Evolutionary conservation across 2,329 filamentous ascomycete genomes (phyloP).

Genomic region (Cladosporium phlei): DNA sequence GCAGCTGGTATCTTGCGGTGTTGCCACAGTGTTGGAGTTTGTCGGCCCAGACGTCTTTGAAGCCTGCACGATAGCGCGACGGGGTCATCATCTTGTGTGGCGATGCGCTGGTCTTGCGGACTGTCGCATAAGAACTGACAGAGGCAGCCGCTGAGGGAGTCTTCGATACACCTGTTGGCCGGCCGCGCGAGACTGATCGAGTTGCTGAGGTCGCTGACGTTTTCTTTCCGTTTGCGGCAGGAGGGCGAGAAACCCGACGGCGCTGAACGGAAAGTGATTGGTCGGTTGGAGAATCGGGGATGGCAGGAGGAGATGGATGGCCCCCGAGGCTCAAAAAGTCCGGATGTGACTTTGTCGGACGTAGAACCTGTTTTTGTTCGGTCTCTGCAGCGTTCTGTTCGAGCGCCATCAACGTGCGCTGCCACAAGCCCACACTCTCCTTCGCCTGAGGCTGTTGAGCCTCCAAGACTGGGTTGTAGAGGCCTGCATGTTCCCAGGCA

Average conservation of each 20-base stretch:
- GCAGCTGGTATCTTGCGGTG: slow-evolving; percentile 47
- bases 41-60: slow-evolving; percentile 49
- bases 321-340: slow-evolving; percentile 34
- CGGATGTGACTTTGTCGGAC: slow-evolving; percentile 30
- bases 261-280: slow-evolving; percentile 29
- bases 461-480: slow-evolving; percentile 17
- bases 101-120: slow-evolving; percentile 28
- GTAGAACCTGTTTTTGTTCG: slow-evolving; percentile 37
- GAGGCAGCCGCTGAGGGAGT: slow-evolving; percentile 20
- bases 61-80: slow-evolving; percentile 41
- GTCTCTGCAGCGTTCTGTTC: slow-evolving; percentile 46
- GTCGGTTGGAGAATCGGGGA: slow-evolving; percentile 26
- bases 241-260: slow-evolving; percentile 19
- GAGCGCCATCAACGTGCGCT: slow-evolving; percentile 48
- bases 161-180: slow-evolving; percentile 29
- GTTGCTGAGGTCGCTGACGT: slow-evolving; percentile 22
- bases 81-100: slow-evolving; percentile 53
- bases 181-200: slow-evolving; percentile 31
- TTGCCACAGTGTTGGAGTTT: slow-evolving; percentile 38
- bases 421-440: slow-evolving; percentile 49
- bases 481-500: slow-evolving; percentile 36
- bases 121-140: slow-evolving; percentile 21
- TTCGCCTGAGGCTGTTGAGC: slow-evolving; percentile 34
- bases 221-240: slow-evolving; percentile 29
- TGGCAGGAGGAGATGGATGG: slow-evolving; percentile 30